A percentile compares a stretch with the other conserved stretches of the same genome.
Evolutionary conservation across 192 early-diverging fungal genomes (phyloP).

Genomic region (Backusella liffmaniae): DNA sequence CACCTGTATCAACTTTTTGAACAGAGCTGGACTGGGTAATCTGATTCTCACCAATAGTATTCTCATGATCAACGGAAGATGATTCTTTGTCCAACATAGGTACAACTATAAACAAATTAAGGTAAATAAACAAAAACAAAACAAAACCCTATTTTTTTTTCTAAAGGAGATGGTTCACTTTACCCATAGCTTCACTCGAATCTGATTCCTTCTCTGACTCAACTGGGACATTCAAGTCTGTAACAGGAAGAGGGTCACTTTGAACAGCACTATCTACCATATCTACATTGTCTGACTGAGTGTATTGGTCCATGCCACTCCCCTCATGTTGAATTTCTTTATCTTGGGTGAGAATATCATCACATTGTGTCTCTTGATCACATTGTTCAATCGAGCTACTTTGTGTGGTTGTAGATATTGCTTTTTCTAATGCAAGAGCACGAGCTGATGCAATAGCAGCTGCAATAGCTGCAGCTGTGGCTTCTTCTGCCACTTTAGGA

Average conservation of each 20-base stretch:
- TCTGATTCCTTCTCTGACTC: background rate
- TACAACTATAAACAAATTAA: slow-evolving; percentile 10
- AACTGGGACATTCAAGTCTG: background rate
- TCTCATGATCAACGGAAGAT: background rate
- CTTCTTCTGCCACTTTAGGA: slow-evolving; percentile 5
- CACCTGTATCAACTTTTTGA: background rate
- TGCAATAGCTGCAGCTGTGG: slow-evolving; percentile 8
- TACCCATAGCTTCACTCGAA: background rate
- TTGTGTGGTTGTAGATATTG: background rate
- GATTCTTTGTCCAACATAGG: background rate
- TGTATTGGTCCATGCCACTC: background rate
- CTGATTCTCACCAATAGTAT: background rate
- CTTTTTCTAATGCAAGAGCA: slow-evolving; percentile 19
- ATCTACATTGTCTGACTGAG: slow-evolving; percentile 12
- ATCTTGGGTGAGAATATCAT: slow-evolving; percentile 7
- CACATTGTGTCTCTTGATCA: slow-evolving; percentile 5
- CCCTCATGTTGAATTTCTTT: background rate
- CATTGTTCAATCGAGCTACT: background rate
- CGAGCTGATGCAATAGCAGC: slow-evolving; percentile 26
- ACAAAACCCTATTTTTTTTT: background rate
- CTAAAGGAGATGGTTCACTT: background rate
- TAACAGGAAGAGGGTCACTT: background rate
- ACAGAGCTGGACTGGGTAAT: background rate
- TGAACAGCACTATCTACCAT: slow-evolving; percentile 19
- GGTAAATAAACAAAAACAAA: background rate